phyloP scores from a whole-genome alignment of 2,329 filamentous ascomycete genomes.

The Basipetospora chlamydospora region DNA sequence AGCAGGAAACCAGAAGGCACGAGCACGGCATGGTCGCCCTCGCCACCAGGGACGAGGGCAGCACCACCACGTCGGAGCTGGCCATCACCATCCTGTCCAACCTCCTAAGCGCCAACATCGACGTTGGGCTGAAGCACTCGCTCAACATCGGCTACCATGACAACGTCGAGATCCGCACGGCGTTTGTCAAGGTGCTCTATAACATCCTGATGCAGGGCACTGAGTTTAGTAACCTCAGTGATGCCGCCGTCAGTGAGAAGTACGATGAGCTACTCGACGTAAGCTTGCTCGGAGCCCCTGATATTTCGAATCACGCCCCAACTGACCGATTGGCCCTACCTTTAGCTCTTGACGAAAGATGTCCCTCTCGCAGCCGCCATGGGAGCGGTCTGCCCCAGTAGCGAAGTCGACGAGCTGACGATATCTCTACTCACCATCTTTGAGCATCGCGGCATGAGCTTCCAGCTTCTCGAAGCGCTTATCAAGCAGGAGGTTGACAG shows the following conservation, averaged over 20 bases:
- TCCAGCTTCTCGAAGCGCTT: slow-evolving; percentile 48
- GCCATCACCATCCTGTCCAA: slow-evolving; percentile 56
- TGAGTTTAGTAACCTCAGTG: slow-evolving; percentile 54
- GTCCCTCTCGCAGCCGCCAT: slow-evolving; percentile 48
- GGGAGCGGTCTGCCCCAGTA: slow-evolving; percentile 50
- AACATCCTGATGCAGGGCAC: slow-evolving; percentile 59
- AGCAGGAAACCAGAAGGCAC: slow-evolving; percentile 8
- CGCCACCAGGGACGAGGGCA: slow-evolving; percentile 34
- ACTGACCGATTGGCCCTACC: neutral
- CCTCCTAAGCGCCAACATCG: slow-evolving; percentile 55
- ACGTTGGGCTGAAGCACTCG: slow-evolving; percentile 56
- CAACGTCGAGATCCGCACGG: slow-evolving; percentile 53
- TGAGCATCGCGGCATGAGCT: slow-evolving; percentile 48
- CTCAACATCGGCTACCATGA: slow-evolving; percentile 58
- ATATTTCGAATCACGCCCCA: no score
- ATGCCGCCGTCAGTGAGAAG: slow-evolving; percentile 52
- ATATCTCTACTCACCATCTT: slow-evolving; percentile 57
- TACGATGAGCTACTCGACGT: slow-evolving; percentile 51
- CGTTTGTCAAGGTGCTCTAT: slow-evolving; percentile 55
- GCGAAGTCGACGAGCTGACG: slow-evolving; percentile 54
- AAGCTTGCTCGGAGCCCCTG: no score
- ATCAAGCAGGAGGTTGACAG: slow-evolving; percentile 57
- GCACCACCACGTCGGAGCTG: slow-evolving; percentile 44
- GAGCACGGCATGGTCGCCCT: slow-evolving; percentile 11
- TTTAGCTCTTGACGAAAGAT: slow-evolving; percentile 45